Base-by-base conservation (phyloP, 106 monocot genomes). In the Dendrobium nobile region DNA sequence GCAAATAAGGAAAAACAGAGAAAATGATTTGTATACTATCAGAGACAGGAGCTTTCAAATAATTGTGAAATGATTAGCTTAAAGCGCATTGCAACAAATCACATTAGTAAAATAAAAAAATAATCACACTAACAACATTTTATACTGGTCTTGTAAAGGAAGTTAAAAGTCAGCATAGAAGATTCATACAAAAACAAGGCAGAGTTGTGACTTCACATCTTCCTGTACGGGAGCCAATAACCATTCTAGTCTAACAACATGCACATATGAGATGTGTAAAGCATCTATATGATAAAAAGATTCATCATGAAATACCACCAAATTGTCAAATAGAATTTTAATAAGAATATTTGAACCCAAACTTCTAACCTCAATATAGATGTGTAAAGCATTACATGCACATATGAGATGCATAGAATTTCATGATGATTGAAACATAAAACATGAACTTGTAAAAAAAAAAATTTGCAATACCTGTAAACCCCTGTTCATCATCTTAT, bases 401-500 rank as follows among this genome's bases (percentile, higher is more conserved):
- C 26, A 64, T 26, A 64, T 64, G 9, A 64, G 15, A 64, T 64
- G 24, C 15, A 7, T 26, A 22, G 1, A 26, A 10, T 24, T 64
- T 22, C 5, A 64, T 64, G 26, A 64, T 26, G 24, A 64, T 26
- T 0, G 24, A 26, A 64, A 26, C 7, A 64, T 4, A 26, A 64
- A 64, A 8, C 15, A 26, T 15, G 26, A 22, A n/a, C 58, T 19
- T 17, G 17, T 64, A 64, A 37, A 24, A 64, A 64, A 26, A 26
- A 5, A 0, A n/a, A 74, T 74, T 74, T 20, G 4, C 7, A 44
- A 26, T 78, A 99, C 95, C 95, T 91, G 88, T 44, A 99, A 87
- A 55, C 98, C 92, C 1, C 84, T 79, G 41, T 84, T 84, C 78
- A 90, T 82, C 95, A 99, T 95, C 85, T 90, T 95, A 47, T 86